These are phyloP conservation scores for Cryptococcus deneoformans DNA, from an alignment of 1,284 basidiomycete species.

Conservation along the genomic window DNA sequence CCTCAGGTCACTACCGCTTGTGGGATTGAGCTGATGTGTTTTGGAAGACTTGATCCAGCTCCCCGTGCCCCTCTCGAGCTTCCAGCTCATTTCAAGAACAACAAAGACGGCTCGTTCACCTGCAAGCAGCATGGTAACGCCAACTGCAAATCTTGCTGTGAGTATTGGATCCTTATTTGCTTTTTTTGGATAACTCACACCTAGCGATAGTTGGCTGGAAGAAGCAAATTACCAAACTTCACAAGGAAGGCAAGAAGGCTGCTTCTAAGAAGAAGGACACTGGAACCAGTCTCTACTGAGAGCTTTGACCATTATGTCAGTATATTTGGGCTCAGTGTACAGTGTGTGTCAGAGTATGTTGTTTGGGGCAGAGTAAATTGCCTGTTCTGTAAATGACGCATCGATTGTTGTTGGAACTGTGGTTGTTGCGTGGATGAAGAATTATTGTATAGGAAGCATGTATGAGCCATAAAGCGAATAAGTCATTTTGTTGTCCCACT, in stretches of 20 bases:
- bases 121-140: constrained; percentile 49
- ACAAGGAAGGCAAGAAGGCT: constrained; percentile 45
- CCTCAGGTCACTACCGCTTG: background rate
- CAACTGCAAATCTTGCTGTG: constrained; percentile 49
- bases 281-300: constrained; percentile 31
- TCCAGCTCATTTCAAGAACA: constrained; percentile 43
- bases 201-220: constrained; percentile 46
- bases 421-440: no score
- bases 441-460: no score
- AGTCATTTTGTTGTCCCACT: no score
- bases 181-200: background rate
- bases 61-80: constrained; percentile 44
- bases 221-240: constrained; percentile 48
- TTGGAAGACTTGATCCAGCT: constrained; percentile 35
- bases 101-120: constrained; percentile 46
- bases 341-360: background rate
- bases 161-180: constrained; percentile 17
- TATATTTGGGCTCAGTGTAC: background rate
- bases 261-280: constrained; percentile 35
- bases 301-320: background rate
- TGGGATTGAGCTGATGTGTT: background rate
- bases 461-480: no score
- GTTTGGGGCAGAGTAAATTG: no score
- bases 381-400: no score
- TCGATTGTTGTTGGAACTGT: no score